These are phyloP conservation scores for Rhizophlyctis rosea DNA, from an alignment of 192 early-diverging fungal genomes.

Conservation along the genomic window DNA sequence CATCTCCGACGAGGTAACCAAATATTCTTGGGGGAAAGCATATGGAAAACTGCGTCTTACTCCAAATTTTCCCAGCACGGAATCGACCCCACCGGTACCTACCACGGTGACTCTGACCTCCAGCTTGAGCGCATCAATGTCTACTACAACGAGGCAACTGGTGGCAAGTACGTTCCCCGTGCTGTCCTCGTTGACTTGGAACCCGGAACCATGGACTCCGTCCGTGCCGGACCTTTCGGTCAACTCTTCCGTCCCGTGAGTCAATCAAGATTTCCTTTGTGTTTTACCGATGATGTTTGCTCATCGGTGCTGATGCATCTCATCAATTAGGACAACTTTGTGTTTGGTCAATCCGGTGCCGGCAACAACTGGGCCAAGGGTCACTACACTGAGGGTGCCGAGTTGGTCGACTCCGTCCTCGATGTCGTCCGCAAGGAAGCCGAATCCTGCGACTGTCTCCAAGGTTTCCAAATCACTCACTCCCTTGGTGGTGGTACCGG, in stretches of 20 bases:
- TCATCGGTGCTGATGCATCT: too few relatives aligned
- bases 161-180: conserved; percentile 63
- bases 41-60: too few relatives aligned
- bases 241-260: conserved; percentile 85
- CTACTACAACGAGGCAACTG: conserved; percentile 73
- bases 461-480: conserved; percentile 98
- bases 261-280: background rate
- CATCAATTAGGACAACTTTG: conserved; percentile 83
- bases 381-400: conserved; percentile 98
- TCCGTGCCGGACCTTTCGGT: conserved; percentile 78
- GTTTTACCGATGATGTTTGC: background rate
- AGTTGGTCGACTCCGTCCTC: conserved; percentile 91
- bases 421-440: conserved; percentile 96
- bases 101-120: conserved; percentile 79
- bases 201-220: conserved; percentile 90
- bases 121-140: conserved; percentile 97
- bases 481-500: conserved; percentile 98
- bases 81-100: conserved; percentile 90
- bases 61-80: conserved; percentile 97
- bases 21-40: too few relatives aligned
- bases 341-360: conserved; percentile 94
- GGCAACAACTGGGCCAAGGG: conserved; percentile 99
- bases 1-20: background rate
- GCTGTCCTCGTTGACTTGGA: conserved; percentile 96
- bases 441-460: conserved; percentile 92